Evolutionary conservation across 768 basidiomycete species (phyloP).

Genomic region (Strobilomyces confusus): DNA sequence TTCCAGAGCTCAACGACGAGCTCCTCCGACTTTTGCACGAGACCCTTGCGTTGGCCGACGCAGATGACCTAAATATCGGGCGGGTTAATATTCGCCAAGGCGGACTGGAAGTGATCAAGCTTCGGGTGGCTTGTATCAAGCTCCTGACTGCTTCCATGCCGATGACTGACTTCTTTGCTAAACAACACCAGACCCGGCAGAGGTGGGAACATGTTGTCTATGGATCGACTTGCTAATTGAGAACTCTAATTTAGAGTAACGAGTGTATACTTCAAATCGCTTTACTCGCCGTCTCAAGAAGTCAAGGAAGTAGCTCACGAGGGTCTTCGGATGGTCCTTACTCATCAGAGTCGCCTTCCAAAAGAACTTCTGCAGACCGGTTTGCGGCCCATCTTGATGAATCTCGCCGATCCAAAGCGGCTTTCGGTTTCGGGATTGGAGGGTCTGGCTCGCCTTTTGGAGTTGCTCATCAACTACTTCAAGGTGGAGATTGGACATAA

Average conservation of each 20-base stretch:
- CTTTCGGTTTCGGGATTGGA: slow-evolving; percentile 90
- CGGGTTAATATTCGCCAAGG: slow-evolving; percentile 76
- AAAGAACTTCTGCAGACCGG: slow-evolving; percentile 95
- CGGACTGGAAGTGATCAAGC: slow-evolving; percentile 75
- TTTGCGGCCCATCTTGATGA: slow-evolving; percentile 94
- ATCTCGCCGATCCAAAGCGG: slow-evolving; percentile 93
- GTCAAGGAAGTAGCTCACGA: slow-evolving; percentile 96
- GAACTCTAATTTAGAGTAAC: slow-evolving; percentile 61
- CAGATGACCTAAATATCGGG: slow-evolving; percentile 82
- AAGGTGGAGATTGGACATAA: slow-evolving; percentile 99
- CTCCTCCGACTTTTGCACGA: slow-evolving; percentile 88
- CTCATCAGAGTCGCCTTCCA: slow-evolving; percentile 86
- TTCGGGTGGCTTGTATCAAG: slow-evolving; percentile 92
- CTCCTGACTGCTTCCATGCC: slow-evolving; percentile 93
- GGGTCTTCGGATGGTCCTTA: slow-evolving; percentile 83
- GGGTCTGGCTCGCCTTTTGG: slow-evolving; percentile 88
- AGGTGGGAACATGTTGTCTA: slow-evolving; percentile 45
- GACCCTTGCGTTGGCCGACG: slow-evolving; percentile 91
- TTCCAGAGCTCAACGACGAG: slow-evolving; percentile 91
- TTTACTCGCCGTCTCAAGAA: slow-evolving; percentile 87
- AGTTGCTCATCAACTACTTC: slow-evolving; percentile 97
- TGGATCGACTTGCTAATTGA: background rate
- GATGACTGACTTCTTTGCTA: slow-evolving; percentile 86
- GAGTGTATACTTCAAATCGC: slow-evolving; percentile 95
- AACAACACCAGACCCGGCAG: slow-evolving; percentile 80